phyloP scores from a whole-genome alignment of 139 green algal species.

The Chlorella sorokiniana region DNA sequence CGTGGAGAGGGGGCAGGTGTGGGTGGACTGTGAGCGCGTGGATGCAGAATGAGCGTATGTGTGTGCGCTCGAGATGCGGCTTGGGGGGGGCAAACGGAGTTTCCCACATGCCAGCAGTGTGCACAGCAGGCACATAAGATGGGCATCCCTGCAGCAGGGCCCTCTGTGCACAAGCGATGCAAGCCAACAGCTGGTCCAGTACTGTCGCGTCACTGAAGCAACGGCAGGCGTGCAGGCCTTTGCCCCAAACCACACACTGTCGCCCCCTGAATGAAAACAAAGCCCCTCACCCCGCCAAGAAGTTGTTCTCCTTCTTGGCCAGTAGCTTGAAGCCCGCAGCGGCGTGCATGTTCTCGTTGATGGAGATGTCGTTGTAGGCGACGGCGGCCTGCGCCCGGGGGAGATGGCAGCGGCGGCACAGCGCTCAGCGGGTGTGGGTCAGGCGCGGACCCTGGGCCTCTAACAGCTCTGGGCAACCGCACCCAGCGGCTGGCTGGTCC shows the following conservation, averaged over 20 bases:
- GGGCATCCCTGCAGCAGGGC: too few relatives aligned
- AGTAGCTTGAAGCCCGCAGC: slow-evolving; percentile 53
- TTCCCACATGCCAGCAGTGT: too few relatives aligned
- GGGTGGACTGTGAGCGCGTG: not conserved
- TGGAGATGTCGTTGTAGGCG: slow-evolving; percentile 65
- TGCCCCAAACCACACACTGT: not conserved
- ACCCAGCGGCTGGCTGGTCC: too few relatives aligned
- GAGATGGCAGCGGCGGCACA: not conserved
- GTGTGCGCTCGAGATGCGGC: not conserved
- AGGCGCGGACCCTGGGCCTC: too few relatives aligned
- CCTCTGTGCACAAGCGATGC: too few relatives aligned
- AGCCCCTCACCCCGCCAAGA: slow-evolving; percentile 38
- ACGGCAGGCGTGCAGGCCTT: not conserved
- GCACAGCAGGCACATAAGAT: too few relatives aligned
- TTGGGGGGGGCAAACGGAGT: not conserved
- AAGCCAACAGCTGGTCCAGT: too few relatives aligned
- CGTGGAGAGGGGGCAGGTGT: not conserved
- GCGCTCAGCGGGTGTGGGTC: not conserved
- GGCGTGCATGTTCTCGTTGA: slow-evolving; percentile 76
- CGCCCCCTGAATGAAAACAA: not conserved
- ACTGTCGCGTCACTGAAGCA: too few relatives aligned
- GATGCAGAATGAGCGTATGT: not conserved
- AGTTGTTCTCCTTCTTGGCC: slow-evolving; percentile 48
- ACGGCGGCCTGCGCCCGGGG: slow-evolving; percentile 42
- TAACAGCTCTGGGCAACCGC: too few relatives aligned